Percentiles rank a stretch among this genome's conserved stretches.
phyloP scores from a whole-genome alignment of 441 rosid species.

The Populus hybrid region DNA sequence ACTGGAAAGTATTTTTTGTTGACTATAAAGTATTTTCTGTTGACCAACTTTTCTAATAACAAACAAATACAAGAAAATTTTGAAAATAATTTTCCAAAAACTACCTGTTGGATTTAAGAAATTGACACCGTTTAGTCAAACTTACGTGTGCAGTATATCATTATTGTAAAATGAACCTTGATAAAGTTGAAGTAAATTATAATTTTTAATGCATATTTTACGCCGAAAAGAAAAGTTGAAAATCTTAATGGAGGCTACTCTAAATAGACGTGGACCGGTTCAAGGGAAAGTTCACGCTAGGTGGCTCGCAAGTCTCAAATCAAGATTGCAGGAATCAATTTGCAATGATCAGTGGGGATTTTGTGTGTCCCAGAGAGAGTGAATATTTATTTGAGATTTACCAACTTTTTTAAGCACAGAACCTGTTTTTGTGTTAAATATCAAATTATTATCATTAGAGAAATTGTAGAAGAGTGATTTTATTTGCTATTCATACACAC shows the following conservation, averaged over 20 bases:
- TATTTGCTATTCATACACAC: background rate
- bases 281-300: background rate
- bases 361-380: constrained; percentile 11
- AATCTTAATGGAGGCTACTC: background rate
- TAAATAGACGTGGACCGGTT: background rate
- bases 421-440: background rate
- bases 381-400: background rate
- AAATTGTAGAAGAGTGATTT: no score
- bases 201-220: no score
- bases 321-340: constrained; percentile 17
- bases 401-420: background rate
- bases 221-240: background rate
- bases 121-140: no score
- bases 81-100: no score
- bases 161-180: background rate
- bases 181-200: background rate
- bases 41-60: no score
- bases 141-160: no score
- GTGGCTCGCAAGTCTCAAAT: constrained; percentile 3
- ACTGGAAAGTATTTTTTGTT: no score
- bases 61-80: no score
- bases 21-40: no score
- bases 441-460: background rate
- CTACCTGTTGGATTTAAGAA: no score
- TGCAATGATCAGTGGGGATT: constrained; percentile 10